Evolutionary conservation across 2,329 filamentous ascomycete genomes (phyloP), one percentile per base, ranked within the genome.

Genomic region (Phoma herbarum): DNA sequence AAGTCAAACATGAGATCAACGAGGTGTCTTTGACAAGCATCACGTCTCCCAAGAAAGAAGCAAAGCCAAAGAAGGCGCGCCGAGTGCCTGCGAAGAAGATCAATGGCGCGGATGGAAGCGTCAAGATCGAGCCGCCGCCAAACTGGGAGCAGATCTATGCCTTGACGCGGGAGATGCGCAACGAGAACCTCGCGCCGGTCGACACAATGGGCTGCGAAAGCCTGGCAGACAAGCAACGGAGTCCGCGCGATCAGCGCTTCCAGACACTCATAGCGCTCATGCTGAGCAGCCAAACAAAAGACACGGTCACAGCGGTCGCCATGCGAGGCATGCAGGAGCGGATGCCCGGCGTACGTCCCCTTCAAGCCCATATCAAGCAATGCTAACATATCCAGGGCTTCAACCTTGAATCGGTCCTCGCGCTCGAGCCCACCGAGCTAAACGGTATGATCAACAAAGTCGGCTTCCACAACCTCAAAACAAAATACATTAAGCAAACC

Each of bases 181-280:
- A 74, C 74, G 85, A 81, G 78, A 90, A 85, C 37, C 77, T 85
- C 0, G 95, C 95, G 0, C 91, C 94, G 0, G 95, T 99, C 11
- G 95, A 99, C 76, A 98, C 94, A 0, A 97, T 98, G 93, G 95
- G 95, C 11, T 99, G 95, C 78, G 93, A 93, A 77, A 85, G 86
- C 8, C 83, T 95, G 10, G 91, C 90, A 2, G 80, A 86, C 54
- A 79, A 83, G 46, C 75, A 79, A 16, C 76, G 71, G 3, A 76
- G 79, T 0, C 81, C 82, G 16, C 76, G 81, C 53, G 85, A 89
- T 71, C 87, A 88, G 73, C 86, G 93, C 7, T 93, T 96, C 69
- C 93, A 97, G 71, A 96, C 92, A 3, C 85, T 97, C 28, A 84
- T 96, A 37, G 87, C 93, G 14, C 82, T 97, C 62, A 97, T 97